Percentiles rank a stretch among this genome's conserved stretches.
These are phyloP conservation scores for Medakamo hakoo DNA, from an alignment of 139 green algal genomes.

Conservation along the genomic window DNA sequence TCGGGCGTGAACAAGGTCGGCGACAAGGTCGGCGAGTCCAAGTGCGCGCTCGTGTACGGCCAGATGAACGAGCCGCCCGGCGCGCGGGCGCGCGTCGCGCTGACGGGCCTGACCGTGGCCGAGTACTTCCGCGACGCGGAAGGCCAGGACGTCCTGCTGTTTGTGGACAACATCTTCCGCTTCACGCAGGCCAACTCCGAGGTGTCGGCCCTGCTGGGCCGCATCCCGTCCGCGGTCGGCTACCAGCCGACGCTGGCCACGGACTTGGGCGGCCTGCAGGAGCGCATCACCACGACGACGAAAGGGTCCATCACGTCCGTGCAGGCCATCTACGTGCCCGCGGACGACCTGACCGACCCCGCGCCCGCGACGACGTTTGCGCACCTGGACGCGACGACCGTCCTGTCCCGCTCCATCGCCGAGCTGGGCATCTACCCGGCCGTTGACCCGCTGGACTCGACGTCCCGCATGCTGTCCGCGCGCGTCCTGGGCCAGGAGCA, in stretches of 20 bases:
- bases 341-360: conserved; percentile 96
- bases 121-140: conserved; percentile 99
- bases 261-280: conserved; percentile 91
- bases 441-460: conserved; percentile 98
- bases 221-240: conserved; percentile 97
- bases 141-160: conserved; percentile 98
- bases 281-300: conserved; percentile 96
- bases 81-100: conserved; percentile 89
- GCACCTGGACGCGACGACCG: conserved; percentile 95
- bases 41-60: conserved; percentile 98
- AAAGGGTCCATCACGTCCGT: conserved; percentile 99
- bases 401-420: conserved; percentile 93
- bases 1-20: conserved; percentile 95
- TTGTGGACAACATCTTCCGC: conserved; percentile 99
- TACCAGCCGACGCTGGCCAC: conserved; percentile 98
- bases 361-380: conserved; percentile 96
- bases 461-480: conserved; percentile 89
- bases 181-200: conserved; percentile 99
- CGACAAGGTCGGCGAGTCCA: conserved; percentile 74
- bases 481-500: conserved; percentile 91
- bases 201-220: conserved; percentile 95
- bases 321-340: conserved; percentile 98
- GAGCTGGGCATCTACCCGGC: conserved; percentile 99
- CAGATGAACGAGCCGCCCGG: conserved; percentile 99
- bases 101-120: conserved; percentile 94